Base-by-base conservation (phyloP, 441 rosid species). In the Sinapis alba region DNA sequence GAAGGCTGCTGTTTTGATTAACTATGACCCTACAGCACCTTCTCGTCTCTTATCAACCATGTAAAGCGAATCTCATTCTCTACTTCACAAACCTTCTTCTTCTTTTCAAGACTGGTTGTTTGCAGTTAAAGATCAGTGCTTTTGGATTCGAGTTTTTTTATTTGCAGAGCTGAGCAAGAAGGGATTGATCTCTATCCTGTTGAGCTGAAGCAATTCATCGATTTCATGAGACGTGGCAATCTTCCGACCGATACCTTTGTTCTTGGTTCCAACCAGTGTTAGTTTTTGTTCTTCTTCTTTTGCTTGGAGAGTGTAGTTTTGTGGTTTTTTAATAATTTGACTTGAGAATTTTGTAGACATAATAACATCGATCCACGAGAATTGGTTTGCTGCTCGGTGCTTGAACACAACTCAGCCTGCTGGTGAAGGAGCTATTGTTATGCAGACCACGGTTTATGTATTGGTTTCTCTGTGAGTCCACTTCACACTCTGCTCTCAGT, bases 311-410 rank as follows among this genome's bases (percentile, higher is more conserved):
- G 51, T 72, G 21, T 62, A 13, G 5, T 65, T 53, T 2, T 24
- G 38, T 68, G 60, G 58, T 63, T 68, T 62, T 18, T 11, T 47
- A 7, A 2, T 68, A 13, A 53, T 56, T 43, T 15, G 64, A 65
- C 16, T 58, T 32, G 28, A 30, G 21, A 47, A 21, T 32, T 47
- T 0, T 76, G 75, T 85, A 94, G 97, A 92, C 74, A 58, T 88
- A 74, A 88, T 90, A 28, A 90, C 96, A 30, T 84, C 97, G 3
- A 76, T 89, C 62, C 88, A 92, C 50, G 97, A 92, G 81, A 88
- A 81, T 10, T 90, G 97, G 92, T 92, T 94, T 62, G 86, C 80
- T 66, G 96, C 97, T 62, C 90, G 98, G 79, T 89, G 93, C 76
- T 36, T 90, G 73, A 86, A 89, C 79, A 51, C 93, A 7, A 69